Evolutionary conservation across 257 asterid species (phyloP), one percentile per base, ranked within the genome.

Genomic region (Dorcoceras hygrometricum): DNA sequence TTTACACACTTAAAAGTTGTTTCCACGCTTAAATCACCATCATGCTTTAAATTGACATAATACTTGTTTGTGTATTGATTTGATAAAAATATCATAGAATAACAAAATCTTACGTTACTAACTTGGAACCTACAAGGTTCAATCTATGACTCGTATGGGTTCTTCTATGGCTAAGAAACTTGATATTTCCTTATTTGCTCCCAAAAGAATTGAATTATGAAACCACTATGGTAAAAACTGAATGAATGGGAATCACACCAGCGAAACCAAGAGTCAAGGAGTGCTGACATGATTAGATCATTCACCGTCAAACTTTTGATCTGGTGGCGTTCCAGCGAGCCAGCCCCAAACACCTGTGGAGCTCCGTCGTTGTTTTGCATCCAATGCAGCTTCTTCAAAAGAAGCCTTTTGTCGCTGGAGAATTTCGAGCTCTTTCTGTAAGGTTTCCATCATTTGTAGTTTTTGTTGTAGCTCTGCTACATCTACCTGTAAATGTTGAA

Each of bases 261-360:
- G 36, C 10, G 36, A 31, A 31, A 31, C 7, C 36, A 8, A 63
- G 55, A 67, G 77, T 70, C 59, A 57, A 66, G 60, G 23, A 24
- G 31, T 19, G 36, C 68, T 48, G 60, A 29, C 34, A 43, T 32
- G 29, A 19, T 22, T 62, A 20, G 75, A 72, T 73, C 75, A 87
- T 26, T 74, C 84, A 36, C 75, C 83, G n/a, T 75, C 83, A 3
- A 59, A 23, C 14, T 61, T 73, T 63, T 84, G 89, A 34, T 48
- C 57, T 6, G 87, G 77, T 51, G 97, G 87, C 28, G 93, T 54
- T 76, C 97, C 97, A 11, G 95, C 97, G 43, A 94, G 84, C 99
- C 99, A 94, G 26, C 97, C 96, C 99, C 97, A 94, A 32, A 94
- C 90, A 31, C 99, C 95, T 5, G 96, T 85, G 18, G 95, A 88